Evolutionary conservation across 2,329 filamentous ascomycete genomes (phyloP).

Genomic region (Beauveria sp.): DNA sequence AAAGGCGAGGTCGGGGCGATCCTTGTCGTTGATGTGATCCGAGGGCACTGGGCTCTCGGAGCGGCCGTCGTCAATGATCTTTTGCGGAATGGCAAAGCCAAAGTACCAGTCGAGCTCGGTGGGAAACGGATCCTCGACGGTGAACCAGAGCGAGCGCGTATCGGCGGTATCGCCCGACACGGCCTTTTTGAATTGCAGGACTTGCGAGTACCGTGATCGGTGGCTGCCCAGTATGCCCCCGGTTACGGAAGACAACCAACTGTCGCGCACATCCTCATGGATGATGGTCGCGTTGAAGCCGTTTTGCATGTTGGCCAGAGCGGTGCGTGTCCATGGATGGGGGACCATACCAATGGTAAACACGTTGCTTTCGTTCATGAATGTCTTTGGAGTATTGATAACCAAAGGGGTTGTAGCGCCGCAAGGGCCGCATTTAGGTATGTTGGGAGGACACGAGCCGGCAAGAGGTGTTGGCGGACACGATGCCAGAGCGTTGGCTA

Average conservation of each 20-base stretch:
- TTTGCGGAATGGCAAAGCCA: conserved; percentile 69
- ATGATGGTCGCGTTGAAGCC: conserved; percentile 57
- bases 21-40: conserved; percentile 14
- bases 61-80: conserved; percentile 34
- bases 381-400: conserved; percentile 58
- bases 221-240: conserved; percentile 58
- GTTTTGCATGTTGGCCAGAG: conserved; percentile 55
- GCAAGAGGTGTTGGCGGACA: conserved; percentile 70
- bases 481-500: conserved; percentile 67
- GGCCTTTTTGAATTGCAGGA: conserved; percentile 71
- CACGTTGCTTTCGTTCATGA: conserved; percentile 61
- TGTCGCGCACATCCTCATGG: conserved; percentile 63
- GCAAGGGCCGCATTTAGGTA: conserved; percentile 66
- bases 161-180: conserved; percentile 62
- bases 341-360: conserved; percentile 85
- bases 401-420: conserved; percentile 52
- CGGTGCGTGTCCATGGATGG: conserved; percentile 78
- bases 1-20: conserved; percentile 30
- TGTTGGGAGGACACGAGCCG: conserved; percentile 76
- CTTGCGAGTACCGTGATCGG: conserved; percentile 52
- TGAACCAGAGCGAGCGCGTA: conserved; percentile 70
- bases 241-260: conserved; percentile 69
- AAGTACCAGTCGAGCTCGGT: conserved; percentile 82
- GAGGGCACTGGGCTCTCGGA: conserved; percentile 19
- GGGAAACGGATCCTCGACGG: conserved; percentile 56